Evolutionary conservation across 768 basidiomycete species (phyloP).

Genomic region (Saitozyma sp.): DNA sequence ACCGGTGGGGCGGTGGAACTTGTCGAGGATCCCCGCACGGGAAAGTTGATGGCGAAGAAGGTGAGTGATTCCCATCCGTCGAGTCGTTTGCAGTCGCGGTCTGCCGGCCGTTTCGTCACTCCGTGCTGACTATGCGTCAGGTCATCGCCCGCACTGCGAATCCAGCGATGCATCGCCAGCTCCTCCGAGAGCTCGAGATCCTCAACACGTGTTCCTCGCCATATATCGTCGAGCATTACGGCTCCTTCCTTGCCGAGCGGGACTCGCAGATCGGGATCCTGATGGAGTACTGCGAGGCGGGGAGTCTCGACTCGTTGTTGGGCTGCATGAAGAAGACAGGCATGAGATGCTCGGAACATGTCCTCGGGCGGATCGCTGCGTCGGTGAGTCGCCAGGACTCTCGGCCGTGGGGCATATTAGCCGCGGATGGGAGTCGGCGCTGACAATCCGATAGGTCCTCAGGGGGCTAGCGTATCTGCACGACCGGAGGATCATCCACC

Average conservation of each 20-base stretch:
- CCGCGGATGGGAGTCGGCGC: not conserved
- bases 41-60: conserved; percentile 53
- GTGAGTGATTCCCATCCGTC: conserved; percentile 23
- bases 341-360: conserved; percentile 50
- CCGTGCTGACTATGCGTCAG: conserved; percentile 17
- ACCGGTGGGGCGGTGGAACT: conserved; percentile 52
- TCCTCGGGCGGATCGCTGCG: conserved; percentile 50
- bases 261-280: conserved; percentile 52
- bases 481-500: conserved; percentile 51
- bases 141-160: conserved; percentile 52
- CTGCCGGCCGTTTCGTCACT: too few relatives aligned
- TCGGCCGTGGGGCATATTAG: too few relatives aligned
- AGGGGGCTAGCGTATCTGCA: conserved; percentile 53
- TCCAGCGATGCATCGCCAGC: conserved; percentile 53
- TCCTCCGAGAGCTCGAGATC: conserved; percentile 52
- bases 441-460: conserved; percentile 29
- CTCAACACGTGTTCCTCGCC: conserved; percentile 52
- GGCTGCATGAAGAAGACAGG: conserved; percentile 41
- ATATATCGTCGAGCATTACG: conserved; percentile 53
- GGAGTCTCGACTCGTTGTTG: conserved; percentile 49
- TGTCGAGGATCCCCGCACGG: conserved; percentile 44
- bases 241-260: conserved; percentile 51
- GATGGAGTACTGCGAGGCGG: conserved; percentile 54
- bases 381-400: conserved; percentile 32
- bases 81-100: not conserved